Evolutionary conservation across 2,329 filamentous ascomycete genomes (phyloP), one percentile per base, ranked within the genome.

Genomic region (Thelonectria discophora): DNA sequence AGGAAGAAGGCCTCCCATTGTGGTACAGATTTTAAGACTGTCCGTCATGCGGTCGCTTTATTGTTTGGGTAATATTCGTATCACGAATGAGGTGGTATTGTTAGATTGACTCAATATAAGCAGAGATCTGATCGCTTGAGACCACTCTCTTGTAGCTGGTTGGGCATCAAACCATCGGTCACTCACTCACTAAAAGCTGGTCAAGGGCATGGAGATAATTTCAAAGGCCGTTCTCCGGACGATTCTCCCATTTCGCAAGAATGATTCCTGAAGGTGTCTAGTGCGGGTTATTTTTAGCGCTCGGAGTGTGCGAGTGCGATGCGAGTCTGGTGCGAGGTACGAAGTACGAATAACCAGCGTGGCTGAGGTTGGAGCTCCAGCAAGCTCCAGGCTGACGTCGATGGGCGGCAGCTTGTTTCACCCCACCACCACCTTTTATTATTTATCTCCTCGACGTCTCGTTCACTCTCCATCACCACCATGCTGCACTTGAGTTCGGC

Each of bases 371-470:
- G 27, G 46, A 48, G 46, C 46, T 48, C 21, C 37, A 40, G 18
- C n/a, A 20, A 43, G 37, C 37, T 30, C 3, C 21, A 48, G 46
- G 46, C 24, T 32, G 40, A 43, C 40, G 40, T 43, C n/a, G 40
- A 43, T 43, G 40, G 40, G n/a, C 7, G n/a, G 18, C 17, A 15
- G n/a, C 24, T 15, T 45, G 34, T 37, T 37, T 20, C 45, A 51
- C 56, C 56, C 57, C 57, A 54, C 45, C 45, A 45, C 32, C 15
- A 9, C 27, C 37, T 50, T 24, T 46, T 27, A 17, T 39, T 55
- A 55, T 37, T 43, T 43, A 34, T 24, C 30, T 34, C 55, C 21
- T 49, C 47, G 20, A 10, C 43, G 15, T 59, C 12, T 21, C 27
- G 21, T 37, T 37, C 34, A 8, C 9, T 30, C 27, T 30, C 8